Base-by-base conservation (phyloP, 164 flowering plant genomes). In the Liriodendron chinense region DNA sequence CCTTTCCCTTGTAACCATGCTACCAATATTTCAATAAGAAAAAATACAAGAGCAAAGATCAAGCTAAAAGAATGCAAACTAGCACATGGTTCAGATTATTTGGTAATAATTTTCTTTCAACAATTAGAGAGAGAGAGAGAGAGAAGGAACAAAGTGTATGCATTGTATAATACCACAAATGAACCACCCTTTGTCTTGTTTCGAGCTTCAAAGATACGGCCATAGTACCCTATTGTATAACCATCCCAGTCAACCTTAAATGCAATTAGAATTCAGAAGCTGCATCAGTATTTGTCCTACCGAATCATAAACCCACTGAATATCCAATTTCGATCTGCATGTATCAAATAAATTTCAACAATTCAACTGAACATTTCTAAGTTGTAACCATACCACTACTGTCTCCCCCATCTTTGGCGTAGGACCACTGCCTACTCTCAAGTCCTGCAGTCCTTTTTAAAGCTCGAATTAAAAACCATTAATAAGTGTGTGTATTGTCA, bases 191-290 rank as follows among this genome's bases (percentile, higher is more conserved):
- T 95, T 70, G 98, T 92, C 84, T 93, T 95, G 84, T 95, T 95
- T 71, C 99, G 92, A 83, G 99, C 99, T 89, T 92, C 98, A 89
- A 95, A 95, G 75, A 95, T 93, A 68, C 98, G 96, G 64, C 99
- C 99, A 83, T 92, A 92, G 80, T 95, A 95, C 47, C 99, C 99
- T 72, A 95, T 92, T 63, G 99, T 95, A 86, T 89, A 95, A 62
- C 99, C 98, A 87, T 90, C 99, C 99, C 99, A 95, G 72, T 95
- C 98, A 71, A 95, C 92, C 98, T 94, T 47, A 59, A 26, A 72
- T 16, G 68, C 62, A 73, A 57, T 70, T 47, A 76, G 9, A 76
- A 67, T 43, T 74, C 43, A 78, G 75, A 74, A 65, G 24, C 23
- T 47, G 76, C 25, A 70, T 76, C 43, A 74, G 62, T 21, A 10